Conservation (phyloP, 2,329 filamentous ascomycete genomes). For the Colletotrichum siamense region DNA sequence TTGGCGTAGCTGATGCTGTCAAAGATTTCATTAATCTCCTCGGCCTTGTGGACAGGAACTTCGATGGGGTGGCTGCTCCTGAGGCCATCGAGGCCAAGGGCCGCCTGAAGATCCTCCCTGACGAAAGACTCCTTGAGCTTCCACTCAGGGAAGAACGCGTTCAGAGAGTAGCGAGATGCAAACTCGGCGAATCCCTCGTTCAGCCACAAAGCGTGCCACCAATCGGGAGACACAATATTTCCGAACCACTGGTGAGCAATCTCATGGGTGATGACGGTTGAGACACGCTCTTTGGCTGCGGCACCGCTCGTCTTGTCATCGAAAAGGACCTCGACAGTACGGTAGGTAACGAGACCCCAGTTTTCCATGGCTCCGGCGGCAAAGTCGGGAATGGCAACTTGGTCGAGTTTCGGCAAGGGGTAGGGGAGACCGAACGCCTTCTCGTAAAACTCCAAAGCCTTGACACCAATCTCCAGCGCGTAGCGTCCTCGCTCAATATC, state of each 20-base stretch:
- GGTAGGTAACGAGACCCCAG: conserved; percentile 95
- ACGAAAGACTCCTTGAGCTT: conserved; percentile 98
- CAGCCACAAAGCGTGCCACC: conserved; percentile 97
- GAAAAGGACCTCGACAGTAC: conserved; percentile 87
- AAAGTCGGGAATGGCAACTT: conserved; percentile 96
- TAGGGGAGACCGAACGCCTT: conserved; percentile 90
- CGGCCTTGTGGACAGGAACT: conserved; percentile 91
- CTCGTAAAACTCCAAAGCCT: conserved; percentile 92
- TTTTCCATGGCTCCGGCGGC: conserved; percentile 92
- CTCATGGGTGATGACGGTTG: conserved; percentile 96
- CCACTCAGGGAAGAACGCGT: conserved; percentile 96
- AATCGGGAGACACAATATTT: conserved; percentile 97
- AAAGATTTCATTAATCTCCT: conserved; percentile 98
- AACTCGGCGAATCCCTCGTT: conserved; percentile 84
- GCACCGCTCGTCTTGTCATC: conserved; percentile 93
- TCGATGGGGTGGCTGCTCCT: conserved; percentile 97
- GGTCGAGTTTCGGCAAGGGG: conserved; percentile 92
- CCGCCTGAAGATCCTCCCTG: conserved; percentile 88
- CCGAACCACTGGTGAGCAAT: conserved; percentile 98
- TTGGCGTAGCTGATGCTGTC: conserved; percentile 98
- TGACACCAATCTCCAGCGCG: conserved; percentile 86
- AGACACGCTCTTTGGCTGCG: conserved; percentile 88
- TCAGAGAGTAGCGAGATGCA: conserved; percentile 72
- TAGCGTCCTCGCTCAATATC: conserved; percentile 92
- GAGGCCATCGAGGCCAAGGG: conserved; percentile 85